Conservation (phyloP, 345 rosid species). For the Crucihimalaya himalaica region DNA sequence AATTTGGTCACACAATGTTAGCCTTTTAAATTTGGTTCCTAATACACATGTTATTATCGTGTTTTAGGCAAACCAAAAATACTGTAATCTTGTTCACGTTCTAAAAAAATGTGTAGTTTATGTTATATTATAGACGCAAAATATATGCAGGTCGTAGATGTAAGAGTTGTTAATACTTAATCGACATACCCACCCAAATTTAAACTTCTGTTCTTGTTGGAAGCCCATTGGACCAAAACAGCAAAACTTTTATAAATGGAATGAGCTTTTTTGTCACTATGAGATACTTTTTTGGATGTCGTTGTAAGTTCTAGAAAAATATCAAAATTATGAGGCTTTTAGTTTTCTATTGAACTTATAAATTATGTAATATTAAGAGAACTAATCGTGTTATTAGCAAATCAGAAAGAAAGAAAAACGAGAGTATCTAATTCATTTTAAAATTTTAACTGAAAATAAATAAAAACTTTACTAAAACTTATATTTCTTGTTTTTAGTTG, state of each 20-base stretch:
- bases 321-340: background rate
- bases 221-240: slow-evolving; percentile 16
- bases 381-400: background rate
- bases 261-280: background rate
- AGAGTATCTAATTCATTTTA: no score
- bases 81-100: background rate
- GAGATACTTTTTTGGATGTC: background rate
- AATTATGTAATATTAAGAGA: background rate
- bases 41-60: background rate
- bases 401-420: no score
- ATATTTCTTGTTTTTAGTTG: no score
- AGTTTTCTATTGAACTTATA: background rate
- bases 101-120: background rate
- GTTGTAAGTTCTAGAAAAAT: background rate
- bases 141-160: background rate
- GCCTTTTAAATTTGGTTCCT: background rate
- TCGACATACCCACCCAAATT: background rate
- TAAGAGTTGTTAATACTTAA: background rate
- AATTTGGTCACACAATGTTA: background rate
- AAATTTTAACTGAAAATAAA: no score
- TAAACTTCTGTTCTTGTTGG: background rate
- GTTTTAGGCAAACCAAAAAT: background rate
- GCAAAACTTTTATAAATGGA: background rate
- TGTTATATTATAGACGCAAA: background rate
- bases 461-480: no score